Evolutionary conservation across 805 yeast species (phyloP).

Genomic region (Myxozyma udenii): DNA sequence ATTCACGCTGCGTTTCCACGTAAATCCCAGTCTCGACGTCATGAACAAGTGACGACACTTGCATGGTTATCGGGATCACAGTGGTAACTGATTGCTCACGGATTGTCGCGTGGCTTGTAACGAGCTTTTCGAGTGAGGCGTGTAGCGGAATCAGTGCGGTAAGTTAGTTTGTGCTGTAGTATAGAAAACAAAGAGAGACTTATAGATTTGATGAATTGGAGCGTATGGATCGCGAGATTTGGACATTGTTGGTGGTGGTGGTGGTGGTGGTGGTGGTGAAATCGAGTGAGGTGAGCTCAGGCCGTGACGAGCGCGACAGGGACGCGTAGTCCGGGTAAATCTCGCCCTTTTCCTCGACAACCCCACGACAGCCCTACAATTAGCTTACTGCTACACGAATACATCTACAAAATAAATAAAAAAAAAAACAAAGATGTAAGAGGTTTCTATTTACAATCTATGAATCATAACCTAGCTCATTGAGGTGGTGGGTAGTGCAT

Average conservation of each 20-base stretch:
- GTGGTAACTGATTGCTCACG: conserved; percentile 11
- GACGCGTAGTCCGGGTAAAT: no score
- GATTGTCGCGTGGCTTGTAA: conserved; percentile 1
- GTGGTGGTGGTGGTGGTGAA: no score
- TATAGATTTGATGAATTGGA: conserved; percentile 21
- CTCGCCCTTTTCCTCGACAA: no score
- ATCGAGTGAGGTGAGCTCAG: no score
- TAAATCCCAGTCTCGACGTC: conserved; percentile 15
- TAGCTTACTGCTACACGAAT: no score
- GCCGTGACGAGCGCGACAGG: no score
- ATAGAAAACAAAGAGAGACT: conserved; percentile 6
- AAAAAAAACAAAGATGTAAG: no score
- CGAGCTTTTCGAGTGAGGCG: conserved; percentile 10
- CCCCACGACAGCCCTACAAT: no score
- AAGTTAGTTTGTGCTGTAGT: background rate
- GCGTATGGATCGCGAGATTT: conserved; percentile 3
- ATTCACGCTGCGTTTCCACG: conserved; percentile 5
- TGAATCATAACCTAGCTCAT: no score
- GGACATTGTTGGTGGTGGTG: background rate
- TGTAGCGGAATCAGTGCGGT: conserved; percentile 7
- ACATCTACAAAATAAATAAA: no score
- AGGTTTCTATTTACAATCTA: no score
- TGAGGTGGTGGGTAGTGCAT: background rate
- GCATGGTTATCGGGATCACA: conserved; percentile 14
- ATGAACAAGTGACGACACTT: conserved; percentile 12